Evolutionary conservation across 495 filamentous ascomycete species (phyloP), one percentile per base, ranked within the genome.

Genomic region (Aspergillus kassunensis): DNA sequence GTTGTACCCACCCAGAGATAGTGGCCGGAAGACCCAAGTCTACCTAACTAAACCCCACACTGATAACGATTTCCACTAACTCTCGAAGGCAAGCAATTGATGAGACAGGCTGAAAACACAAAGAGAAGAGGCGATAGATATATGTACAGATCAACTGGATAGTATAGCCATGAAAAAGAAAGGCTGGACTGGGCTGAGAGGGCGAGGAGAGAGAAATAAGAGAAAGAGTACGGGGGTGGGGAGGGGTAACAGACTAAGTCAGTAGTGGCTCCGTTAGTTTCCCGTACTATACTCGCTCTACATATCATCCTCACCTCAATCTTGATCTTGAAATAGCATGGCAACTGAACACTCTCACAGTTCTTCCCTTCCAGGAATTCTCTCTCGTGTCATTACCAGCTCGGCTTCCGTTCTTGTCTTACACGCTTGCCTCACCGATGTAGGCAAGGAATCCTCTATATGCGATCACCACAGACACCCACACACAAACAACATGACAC

Each of bases 221-320:
- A 42, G 50, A 40, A 46, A 19, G 39, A 51, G 50, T 60, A 56
- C 54, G 58, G 58, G 58, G 58, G 58, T 60, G 58, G 58, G 58
- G 58, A 60, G 58, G 58, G 58, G 58, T 60, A 60, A 56, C 31
- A 37, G 36, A 40, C 49, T 49, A 40, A n/a, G 21, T 30, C 21
- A 33, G 35, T 46, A 51, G 50, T 45, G 49, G 51, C 36, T 40
- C 50, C 24, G 50, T 27, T 44, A 45, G 50, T 44, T 18, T 35
- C 12, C 25, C 27, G 49, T 43, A 43, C 27, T 43, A 43, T 40
- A 34, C 15, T 29, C n/a, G 39, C 13, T 1, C 20, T n/a, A n/a
- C 21, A 30, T 15, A 44, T 19, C 13, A 23, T 29, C 29, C 34
- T 20, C 15, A 30, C 30, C 30, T 29, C 10, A 19, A 2, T 24